A percentile compares a stretch with the other conserved stretches of the same genome.
Conservation (phyloP, 805 yeast genomes). For the Barnettozyma californica region DNA sequence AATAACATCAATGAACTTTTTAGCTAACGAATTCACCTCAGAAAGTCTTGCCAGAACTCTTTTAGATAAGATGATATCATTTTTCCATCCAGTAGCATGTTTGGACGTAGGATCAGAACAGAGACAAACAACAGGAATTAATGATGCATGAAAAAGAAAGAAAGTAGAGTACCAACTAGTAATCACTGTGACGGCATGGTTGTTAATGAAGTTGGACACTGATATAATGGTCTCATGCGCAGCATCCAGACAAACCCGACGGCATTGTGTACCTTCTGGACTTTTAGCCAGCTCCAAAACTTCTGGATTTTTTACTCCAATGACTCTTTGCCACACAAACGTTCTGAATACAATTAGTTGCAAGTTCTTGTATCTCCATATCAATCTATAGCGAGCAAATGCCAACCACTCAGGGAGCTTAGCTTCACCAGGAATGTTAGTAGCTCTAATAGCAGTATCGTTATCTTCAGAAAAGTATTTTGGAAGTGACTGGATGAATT, state of each 20-base stretch:
- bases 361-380: conserved; percentile 55
- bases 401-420: conserved; percentile 47
- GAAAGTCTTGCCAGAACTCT: conserved; percentile 33
- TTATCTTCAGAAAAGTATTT: conserved; percentile 40
- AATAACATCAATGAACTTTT: conserved; percentile 39
- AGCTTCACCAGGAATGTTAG: conserved; percentile 18
- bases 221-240: conserved; percentile 50
- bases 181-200: conserved; percentile 37
- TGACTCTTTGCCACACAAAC: conserved; percentile 48
- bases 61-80: conserved; percentile 39
- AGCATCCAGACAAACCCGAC: conserved; percentile 43
- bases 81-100: conserved; percentile 39
- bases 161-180: conserved; percentile 62
- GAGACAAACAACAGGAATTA: conserved; percentile 51
- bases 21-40: conserved; percentile 40
- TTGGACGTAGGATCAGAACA: conserved; percentile 46
- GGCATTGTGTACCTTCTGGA: conserved; percentile 43
- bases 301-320: conserved; percentile 32
- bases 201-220: conserved; percentile 35
- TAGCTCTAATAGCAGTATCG: conserved; percentile 23
- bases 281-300: conserved; percentile 29
- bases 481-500: conserved; percentile 40
- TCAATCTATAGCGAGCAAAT: conserved; percentile 45
- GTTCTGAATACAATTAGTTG: conserved; percentile 52
- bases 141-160: conserved; percentile 56